Base-by-base conservation (phyloP, 257 asterid genomes). In the Penstemon eatonii region DNA sequence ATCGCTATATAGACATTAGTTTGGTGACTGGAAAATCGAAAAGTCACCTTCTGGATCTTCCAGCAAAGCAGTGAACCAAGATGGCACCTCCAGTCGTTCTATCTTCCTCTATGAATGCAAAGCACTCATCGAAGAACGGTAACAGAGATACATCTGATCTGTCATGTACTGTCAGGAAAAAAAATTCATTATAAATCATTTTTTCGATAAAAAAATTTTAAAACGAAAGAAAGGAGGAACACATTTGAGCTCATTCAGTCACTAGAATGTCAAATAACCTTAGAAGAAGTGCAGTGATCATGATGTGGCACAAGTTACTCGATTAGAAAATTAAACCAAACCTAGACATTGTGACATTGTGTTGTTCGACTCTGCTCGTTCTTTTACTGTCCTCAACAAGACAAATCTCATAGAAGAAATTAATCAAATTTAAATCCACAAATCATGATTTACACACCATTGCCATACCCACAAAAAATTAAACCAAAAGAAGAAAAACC, bases 1-100 rank as follows among this genome's bases (percentile, higher is more conserved):
- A 56, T 68, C n/a, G 45, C 18, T 6, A 58, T 64, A 65, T 60
- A 9, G 15, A 54, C 61, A 53, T 18, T 19, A 7, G 47, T 53
- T 49, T 54, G 51, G 37, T 15, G 8, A 61, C 60, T 12, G 18
- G 7, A 55, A 69, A 41, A 43, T 8, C 8, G 46, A 65, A 65
- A 58, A 33, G 13, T 65, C 45, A 92, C 98, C 97, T 92, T 78
- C 98, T 75, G 46, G 98, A 92, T 85, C 73, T 86, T 81, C 98
- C 98, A 56, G 78, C 88, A 73, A 78, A 82, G 84, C 98, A 92
- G 78, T 92, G 98, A 66, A 90, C 93, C 66, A 92, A 77, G 39
- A 88, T 87, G 7, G 89, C 81, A 40, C 96, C 96, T 60, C 90
- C 91, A 19, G 52, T 57, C 53, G 72, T 66, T 83, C 83, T 85